Percentiles rank a stretch among this genome's conserved stretches.
Evolutionary conservation across 192 early-diverging fungal species (phyloP).

Genomic region (Coemansia sp.): DNA sequence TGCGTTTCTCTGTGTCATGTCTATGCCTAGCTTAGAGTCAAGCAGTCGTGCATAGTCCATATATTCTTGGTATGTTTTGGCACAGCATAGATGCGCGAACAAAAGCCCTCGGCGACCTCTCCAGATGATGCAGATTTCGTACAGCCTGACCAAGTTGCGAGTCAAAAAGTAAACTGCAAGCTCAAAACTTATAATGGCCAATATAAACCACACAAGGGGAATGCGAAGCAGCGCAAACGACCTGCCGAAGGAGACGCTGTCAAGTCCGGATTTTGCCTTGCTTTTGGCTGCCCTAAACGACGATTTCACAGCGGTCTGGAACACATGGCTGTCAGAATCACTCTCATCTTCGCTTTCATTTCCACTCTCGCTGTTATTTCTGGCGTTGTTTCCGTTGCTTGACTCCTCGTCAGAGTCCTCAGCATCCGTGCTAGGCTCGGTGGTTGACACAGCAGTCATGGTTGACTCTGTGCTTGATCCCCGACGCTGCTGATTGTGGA

Average conservation of each 20-base stretch:
- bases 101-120: constrained; percentile 16
- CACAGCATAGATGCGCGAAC: constrained; percentile 1
- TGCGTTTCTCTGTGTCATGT: not conserved
- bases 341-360: too few species aligned
- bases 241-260: constrained; percentile 13
- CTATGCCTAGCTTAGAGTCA: constrained; percentile 12
- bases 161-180: constrained; percentile 17
- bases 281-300: not conserved
- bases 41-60: constrained; percentile 20
- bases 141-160: constrained; percentile 18
- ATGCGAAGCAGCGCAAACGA: constrained; percentile 16
- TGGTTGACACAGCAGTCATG: constrained; percentile 12
- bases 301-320: not conserved
- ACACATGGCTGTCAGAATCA: not conserved
- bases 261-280: constrained; percentile 3
- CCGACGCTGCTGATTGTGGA: not conserved
- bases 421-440: not conserved
- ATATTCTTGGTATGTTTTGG: constrained; percentile 29
- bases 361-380: too few species aligned
- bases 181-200: constrained; percentile 15
- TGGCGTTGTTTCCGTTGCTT: not conserved
- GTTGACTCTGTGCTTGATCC: constrained; percentile 21
- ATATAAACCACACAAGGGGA: constrained; percentile 13
- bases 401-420: not conserved
- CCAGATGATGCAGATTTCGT: constrained; percentile 25